Base-by-base conservation (phyloP, 352 stramenopile species). In the Phytopythium aichiense region DNA sequence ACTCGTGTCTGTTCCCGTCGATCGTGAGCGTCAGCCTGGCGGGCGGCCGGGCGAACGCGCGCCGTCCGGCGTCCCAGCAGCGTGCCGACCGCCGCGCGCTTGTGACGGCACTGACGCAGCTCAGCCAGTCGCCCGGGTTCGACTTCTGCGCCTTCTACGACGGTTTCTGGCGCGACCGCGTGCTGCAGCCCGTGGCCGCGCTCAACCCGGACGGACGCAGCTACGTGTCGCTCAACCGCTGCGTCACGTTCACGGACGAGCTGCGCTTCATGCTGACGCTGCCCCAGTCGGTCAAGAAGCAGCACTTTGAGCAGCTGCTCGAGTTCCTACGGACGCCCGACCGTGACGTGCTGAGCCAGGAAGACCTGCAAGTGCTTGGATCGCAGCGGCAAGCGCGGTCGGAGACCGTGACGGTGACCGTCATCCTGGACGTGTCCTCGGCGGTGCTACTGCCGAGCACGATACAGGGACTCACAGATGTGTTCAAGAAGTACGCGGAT, bases 141-240 rank as follows among this genome's bases (percentile, higher is more conserved):
- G 38, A 59, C 37, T 59, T 59, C 23, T 35, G 35, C 15, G 54
- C 54, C 12, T 59, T 50, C 37, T 59, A 50, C 54, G 35, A 45
- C n/a, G 15, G 33, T 15, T 59, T 59, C 54, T 59, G 54, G 54
- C 54, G 54, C 4, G 54, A 59, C 37, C 22, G 12, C 9, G 31
- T 59, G 54, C 37, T 59, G 5, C 3, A 23, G 11, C 54, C 54
- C 11, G 37, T 59, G 1, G 54, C 54, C 12, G 22, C 18, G 23
- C 54, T 59, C 33, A 48, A 50, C 35, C 33, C 35, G 18, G 54
- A 59, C 22, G 54, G n/a, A 7, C 54, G 54, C 54, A 59, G 54
- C 37, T 59, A 49, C 54, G 54, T 59, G 33, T 59, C 54, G 37
- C 54, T 59, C 54, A 59, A 59, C 54, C 54, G 54, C 8, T 48